A percentile compares a stretch with the other conserved stretches of the same genome.
phyloP scores from a whole-genome alignment of 2,329 filamentous ascomycete genomes.

The Botrytis medusae region DNA sequence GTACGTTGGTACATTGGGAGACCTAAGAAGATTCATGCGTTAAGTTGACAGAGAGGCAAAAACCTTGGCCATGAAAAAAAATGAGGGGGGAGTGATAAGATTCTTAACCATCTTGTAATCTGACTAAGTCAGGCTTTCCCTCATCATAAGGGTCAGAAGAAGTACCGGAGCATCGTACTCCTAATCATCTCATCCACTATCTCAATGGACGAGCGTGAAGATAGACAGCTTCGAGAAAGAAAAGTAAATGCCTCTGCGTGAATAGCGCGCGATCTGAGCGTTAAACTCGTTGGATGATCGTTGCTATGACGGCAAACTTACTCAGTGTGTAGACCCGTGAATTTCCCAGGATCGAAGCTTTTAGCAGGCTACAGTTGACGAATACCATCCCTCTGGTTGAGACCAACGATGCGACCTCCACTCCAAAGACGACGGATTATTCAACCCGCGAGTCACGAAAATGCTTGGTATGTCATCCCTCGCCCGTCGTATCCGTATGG shows the following conservation, averaged over 20 bases:
- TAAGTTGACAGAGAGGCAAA: background rate
- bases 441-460: slow-evolving; percentile 13
- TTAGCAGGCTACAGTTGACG: background rate
- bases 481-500: background rate
- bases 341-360: background rate
- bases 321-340: slow-evolving; percentile 2
- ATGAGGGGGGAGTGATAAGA: background rate
- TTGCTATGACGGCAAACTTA: slow-evolving; percentile 18
- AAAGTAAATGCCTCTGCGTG: slow-evolving; percentile 7
- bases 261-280: slow-evolving; percentile 20
- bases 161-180: background rate
- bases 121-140: background rate
- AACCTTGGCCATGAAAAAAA: background rate
- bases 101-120: background rate
- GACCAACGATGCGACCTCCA: background rate
- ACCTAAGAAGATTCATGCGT: slow-evolving; percentile 6
- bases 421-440: background rate
- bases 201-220: background rate
- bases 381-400: slow-evolving; percentile 7
- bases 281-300: background rate
- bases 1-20: background rate
- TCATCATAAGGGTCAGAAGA: background rate
- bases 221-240: slow-evolving; percentile 15
- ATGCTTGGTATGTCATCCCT: background rate
- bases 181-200: background rate